Conservation (phyloP, 2,329 filamentous ascomycete genomes). For the Dendryphion nanum region DNA sequence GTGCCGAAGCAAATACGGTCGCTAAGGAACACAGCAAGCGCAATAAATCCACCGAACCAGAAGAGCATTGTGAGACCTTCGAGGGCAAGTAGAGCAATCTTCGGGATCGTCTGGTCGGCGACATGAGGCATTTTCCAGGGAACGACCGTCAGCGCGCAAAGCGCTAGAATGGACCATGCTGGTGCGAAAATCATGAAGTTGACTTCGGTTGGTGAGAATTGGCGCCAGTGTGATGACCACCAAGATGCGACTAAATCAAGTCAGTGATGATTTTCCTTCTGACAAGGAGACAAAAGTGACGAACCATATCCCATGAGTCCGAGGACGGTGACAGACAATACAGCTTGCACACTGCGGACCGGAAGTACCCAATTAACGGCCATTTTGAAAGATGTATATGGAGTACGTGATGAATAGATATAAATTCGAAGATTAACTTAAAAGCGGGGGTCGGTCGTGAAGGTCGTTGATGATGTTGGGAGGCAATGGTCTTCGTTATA, state of each 20-base stretch:
- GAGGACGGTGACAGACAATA: constrained; percentile 72
- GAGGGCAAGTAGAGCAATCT: constrained; percentile 57
- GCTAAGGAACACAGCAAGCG: constrained; percentile 65
- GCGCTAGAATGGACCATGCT: constrained; percentile 67
- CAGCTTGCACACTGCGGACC: constrained; percentile 63
- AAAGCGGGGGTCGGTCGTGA: background rate
- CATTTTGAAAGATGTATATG: no score
- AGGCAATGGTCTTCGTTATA: background rate
- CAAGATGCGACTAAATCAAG: constrained; percentile 53
- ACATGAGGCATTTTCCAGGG: constrained; percentile 56
- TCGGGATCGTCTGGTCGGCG: constrained; percentile 55
- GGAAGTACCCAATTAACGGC: constrained; percentile 57
- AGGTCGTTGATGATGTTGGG: background rate
- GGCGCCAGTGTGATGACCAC: constrained; percentile 53
- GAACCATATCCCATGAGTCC: constrained; percentile 72
- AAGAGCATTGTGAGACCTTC: constrained; percentile 77
- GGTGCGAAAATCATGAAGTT: constrained; percentile 79
- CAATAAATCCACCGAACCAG: constrained; percentile 86
- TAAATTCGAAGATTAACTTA: background rate
- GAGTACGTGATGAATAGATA: no score
- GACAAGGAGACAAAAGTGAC: constrained; percentile 21
- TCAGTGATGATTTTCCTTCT: constrained; percentile 11
- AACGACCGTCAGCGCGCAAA: constrained; percentile 68
- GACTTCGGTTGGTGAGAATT: constrained; percentile 56
- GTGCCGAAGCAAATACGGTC: constrained; percentile 55